These are phyloP conservation scores for Senecio squalidus DNA, from an alignment of 140 eudicot genomes.

Conservation along the genomic window DNA sequence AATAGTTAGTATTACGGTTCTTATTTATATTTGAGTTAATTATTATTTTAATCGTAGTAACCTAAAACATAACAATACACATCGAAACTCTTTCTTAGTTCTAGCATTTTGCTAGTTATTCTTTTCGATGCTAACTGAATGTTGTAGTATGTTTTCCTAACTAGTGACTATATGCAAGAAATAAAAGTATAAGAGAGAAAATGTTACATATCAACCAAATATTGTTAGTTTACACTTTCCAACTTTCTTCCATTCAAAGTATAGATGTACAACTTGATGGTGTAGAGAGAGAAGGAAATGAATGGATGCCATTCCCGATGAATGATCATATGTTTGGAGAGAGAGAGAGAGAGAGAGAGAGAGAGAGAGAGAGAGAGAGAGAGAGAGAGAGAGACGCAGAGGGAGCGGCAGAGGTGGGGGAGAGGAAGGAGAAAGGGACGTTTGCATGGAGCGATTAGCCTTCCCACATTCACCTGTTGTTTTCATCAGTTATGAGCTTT, in stretches of 20 bases:
- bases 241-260: neutral
- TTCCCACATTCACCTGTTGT: slow-evolving; percentile 40
- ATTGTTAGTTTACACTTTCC: neutral
- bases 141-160: no score
- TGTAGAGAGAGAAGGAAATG: slow-evolving; percentile 6
- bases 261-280: slow-evolving; percentile 2
- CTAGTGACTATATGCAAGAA: no score
- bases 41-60: no score
- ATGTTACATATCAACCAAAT: slow-evolving; percentile 4
- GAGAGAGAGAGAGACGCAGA: slow-evolving; percentile 12
- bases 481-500: slow-evolving; percentile 29
- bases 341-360: neutral
- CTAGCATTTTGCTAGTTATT: no score
- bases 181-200: neutral
- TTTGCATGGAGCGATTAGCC: slow-evolving; percentile 38
- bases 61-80: no score
- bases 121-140: no score
- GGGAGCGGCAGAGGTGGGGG: slow-evolving; percentile 56
- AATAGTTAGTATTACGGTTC: no score
- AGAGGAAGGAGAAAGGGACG: slow-evolving; percentile 44
- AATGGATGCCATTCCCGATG: slow-evolving; percentile 17
- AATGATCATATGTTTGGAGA: slow-evolving; percentile 4
- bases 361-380: slow-evolving; percentile 52
- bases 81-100: no score
- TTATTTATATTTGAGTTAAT: no score